Evolutionary conservation across 345 rosid species (phyloP), one percentile per base, ranked within the genome.

Genomic region (Bruguiera sexangula): DNA sequence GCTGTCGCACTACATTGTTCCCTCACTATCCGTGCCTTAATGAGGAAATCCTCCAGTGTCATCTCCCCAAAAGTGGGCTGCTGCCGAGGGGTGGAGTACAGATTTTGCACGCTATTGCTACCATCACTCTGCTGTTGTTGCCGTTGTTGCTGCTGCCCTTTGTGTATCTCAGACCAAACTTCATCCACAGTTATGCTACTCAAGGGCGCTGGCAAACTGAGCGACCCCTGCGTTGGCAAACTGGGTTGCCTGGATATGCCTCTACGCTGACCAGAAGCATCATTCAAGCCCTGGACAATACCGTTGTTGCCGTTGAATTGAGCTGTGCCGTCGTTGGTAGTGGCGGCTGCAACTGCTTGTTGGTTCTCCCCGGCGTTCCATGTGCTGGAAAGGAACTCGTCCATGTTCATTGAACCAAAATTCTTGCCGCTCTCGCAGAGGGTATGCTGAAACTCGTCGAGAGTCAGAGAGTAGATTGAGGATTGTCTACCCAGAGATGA

Each of bases 381-480:
- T 32, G 89, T 88, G 77, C 91, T 88, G 74, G 85, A 82, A 11
- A 94, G 95, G 67, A 94, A 94, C 73, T 94, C 91, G 69, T 89
- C 98, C 97, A 91, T 91, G 85, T 91, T 94, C 98, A 94, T 94
- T 4, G 98, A 93, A 5, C 96, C 91, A 24, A 93, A 93, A 63
- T 84, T 88, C 90, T 85, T 93, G 72, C 97, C 92, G 60, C 84
- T 80, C 77, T 89, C 91, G 11, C 84, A 82, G 0, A 93, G 81
- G 1, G 90, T 64, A 57, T 86, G 89, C 81, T 91, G 97, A 80
- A 89, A 91, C 75, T 93, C 92, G 60, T 93, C 98, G 1, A 91
- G 91, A 1, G 97, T 93, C 24, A 93, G 82, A 0, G 94, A 88
- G 84, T 93, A 93, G 60, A 93, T 89, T 0, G 98, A 91, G 0